Evolutionary conservation across 148 eudicot species (phyloP), one percentile per base, ranked within the genome.

Genomic region (Camellia sinensis): DNA sequence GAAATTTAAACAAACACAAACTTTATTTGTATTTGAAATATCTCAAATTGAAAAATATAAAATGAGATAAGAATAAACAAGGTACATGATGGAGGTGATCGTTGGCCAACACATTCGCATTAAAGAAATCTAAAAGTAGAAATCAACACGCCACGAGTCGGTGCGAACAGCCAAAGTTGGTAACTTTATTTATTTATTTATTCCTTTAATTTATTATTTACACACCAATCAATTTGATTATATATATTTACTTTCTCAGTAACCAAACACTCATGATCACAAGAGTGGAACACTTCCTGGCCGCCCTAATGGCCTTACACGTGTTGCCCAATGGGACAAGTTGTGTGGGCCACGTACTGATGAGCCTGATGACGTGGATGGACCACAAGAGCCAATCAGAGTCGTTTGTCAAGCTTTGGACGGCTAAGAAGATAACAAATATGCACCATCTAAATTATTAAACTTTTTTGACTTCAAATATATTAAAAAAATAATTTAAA

Each of bases 331-430:
- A 4, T 37, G 29, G 1, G 69, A 41, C 69, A 19, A n/a, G 18
- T 19, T 46, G 57, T 50, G 57, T 71, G 61, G 61, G 61, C 61
- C 75, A 22, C 1, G n/a, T 2, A 22, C 48, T 21, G 59, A 14
- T 22, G 75, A 61, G 56, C 61, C 18, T 6, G 6, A 17, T 3
- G 77, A 74, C 63, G 18, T 56, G 63, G 48, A 74, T 3, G 19
- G 76, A 4, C 44, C 11, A 18, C 6, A 4, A 74, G 46, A 40
- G 48, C 64, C 77, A 74, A 74, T 74, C 63, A 56, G 64, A 54
- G 77, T 7, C 14, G 46, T 37, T 54, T 15, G 77, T 37, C 77
- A 56, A 74, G 48, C 64, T 21, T 54, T 74, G 77, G 77, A 74
- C 77, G 77, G 77, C 7, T 40, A 7, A 53, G 46, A 17, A 13